These are phyloP conservation scores for Penicillium paradoxum DNA, from an alignment of 495 filamentous ascomycete genomes.

Conservation along the genomic window DNA sequence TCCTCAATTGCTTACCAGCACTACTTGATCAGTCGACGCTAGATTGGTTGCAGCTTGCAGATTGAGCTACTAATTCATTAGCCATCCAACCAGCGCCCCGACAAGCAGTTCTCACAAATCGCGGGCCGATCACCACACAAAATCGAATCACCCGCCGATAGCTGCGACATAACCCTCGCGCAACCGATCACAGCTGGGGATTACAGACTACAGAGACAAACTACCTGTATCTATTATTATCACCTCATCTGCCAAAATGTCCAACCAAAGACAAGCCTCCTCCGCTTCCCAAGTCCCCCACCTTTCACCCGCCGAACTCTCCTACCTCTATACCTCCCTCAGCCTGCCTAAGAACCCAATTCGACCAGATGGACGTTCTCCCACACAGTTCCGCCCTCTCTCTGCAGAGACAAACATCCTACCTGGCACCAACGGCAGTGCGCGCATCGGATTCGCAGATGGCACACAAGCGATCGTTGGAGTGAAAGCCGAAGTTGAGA, in stretches of 20 bases:
- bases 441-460: constrained; percentile 88
- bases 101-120: neutral
- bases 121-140: constrained; percentile 7
- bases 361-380: constrained; percentile 78
- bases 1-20: constrained; percentile 11
- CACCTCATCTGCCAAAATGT: constrained; percentile 26
- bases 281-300: constrained; percentile 50
- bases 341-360: constrained; percentile 67
- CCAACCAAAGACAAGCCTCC: constrained; percentile 40
- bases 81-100: neutral
- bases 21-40: neutral
- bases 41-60: neutral
- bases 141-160: constrained; percentile 1
- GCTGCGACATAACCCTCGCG: neutral
- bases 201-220: neutral
- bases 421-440: constrained; percentile 84
- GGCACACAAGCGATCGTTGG: constrained; percentile 94
- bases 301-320: constrained; percentile 91
- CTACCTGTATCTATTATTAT: too few species aligned
- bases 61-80: neutral
- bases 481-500: constrained; percentile 89
- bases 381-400: constrained; percentile 85
- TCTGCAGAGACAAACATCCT: constrained; percentile 86
- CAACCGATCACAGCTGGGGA: neutral
- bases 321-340: constrained; percentile 90